phyloP scores from a whole-genome alignment of 2,329 filamentous ascomycete species.

The Microsporum canis region DNA sequence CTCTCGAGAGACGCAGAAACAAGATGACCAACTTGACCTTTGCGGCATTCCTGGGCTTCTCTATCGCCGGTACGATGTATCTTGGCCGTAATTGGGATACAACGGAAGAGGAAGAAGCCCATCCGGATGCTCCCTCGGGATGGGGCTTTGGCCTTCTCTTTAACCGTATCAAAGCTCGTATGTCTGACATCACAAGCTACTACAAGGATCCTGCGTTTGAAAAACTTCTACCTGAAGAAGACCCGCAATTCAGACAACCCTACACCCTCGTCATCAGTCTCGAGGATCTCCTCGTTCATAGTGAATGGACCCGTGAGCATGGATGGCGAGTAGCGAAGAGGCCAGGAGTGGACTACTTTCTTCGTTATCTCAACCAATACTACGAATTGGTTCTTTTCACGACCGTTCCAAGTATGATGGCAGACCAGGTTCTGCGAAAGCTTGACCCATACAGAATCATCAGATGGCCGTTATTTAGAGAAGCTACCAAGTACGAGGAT shows the following conservation, averaged over 20 bases:
- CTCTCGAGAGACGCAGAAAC: conserved; percentile 69
- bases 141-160: conserved; percentile 69
- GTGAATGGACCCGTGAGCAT: conserved; percentile 85
- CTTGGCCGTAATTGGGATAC: conserved; percentile 78
- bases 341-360: conserved; percentile 91
- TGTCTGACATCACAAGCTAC: conserved; percentile 68
- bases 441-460: conserved; percentile 92
- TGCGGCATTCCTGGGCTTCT: conserved; percentile 45
- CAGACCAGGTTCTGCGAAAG: conserved; percentile 80
- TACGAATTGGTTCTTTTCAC: conserved; percentile 97
- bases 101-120: conserved; percentile 56
- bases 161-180: conserved; percentile 63
- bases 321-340: conserved; percentile 94
- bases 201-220: conserved; percentile 94
- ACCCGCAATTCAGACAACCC: conserved; percentile 68
- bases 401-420: conserved; percentile 69
- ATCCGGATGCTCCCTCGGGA: conserved; percentile 65
- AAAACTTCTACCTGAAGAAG: conserved; percentile 65
- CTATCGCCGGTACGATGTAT: conserved; percentile 54
- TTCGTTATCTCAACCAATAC: conserved; percentile 93
- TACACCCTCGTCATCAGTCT: conserved; percentile 88
- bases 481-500: conserved; percentile 94
- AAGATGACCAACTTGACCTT: conserved; percentile 67
- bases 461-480: conserved; percentile 86
- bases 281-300: conserved; percentile 89